Evolutionary conservation across 2,329 filamentous ascomycete genomes (phyloP), one percentile per base, ranked within the genome.

Genomic region (Scedosporium apiospermum): DNA sequence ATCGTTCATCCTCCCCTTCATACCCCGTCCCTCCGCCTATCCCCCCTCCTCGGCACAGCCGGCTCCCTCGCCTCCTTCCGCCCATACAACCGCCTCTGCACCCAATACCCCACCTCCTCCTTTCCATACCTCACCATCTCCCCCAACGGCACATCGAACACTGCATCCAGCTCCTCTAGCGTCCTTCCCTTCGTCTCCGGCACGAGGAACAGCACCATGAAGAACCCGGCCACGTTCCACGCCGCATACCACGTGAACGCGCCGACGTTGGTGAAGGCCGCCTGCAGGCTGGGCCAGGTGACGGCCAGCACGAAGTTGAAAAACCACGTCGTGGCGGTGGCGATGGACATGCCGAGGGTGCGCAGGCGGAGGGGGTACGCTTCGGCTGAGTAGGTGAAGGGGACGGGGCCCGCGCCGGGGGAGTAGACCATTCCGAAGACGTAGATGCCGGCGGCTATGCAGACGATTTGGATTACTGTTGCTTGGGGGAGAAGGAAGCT

Each of bases 371-470:
- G 74, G 3, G 85, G 85, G 68, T 87, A 88, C 1, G 84, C 85
- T 70, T 88, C 86, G 23, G 86, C 85, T 0, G 83, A 86, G 69
- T 88, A 88, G 0, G 84, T 87, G 68, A 88, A 88, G 0, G 86
- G 85, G 0, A 88, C 85, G 4, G 77, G 77, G 0, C 86, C 86
- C 69, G 85, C 85, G 44, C 86, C 86, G 1, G 84, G 84, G 1
- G 78, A 81, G 71, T 83, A 82, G 12, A 82, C 78, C 10, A 79
- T 71, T 60, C 73, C 78, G 64, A 78, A 83, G 14, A 82, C 69
- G 65, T 81, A 82, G 57, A 80, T 77, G 16, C 77, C 79, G 9
- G 78, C 69, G 4, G 78, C 78, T 27, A 81, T 77, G 61, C 76
- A 78, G 27, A 71, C 76, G 21, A 78, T 67, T 27, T 74, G 75